Evolutionary conservation across 2,329 filamentous ascomycete species (phyloP), one percentile per base, ranked within the genome.

Genomic region (Penicillium sp.): DNA sequence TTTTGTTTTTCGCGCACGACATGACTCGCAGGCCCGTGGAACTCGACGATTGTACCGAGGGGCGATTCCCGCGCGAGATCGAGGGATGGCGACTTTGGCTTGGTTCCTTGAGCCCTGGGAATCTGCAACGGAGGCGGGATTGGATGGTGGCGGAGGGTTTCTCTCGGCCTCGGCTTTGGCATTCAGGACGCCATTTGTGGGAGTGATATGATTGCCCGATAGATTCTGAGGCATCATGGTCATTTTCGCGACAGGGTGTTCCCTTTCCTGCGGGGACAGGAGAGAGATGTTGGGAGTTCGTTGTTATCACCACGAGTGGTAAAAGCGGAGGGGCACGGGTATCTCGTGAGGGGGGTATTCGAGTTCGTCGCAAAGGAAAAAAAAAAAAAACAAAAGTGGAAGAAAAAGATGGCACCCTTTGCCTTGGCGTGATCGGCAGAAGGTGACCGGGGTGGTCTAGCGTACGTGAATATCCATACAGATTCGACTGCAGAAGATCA

Each of bases 1-100:
- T 55, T 69, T 71, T 18, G 66, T 69, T 51, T 70, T 70, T 32
- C 66, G 59, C 43, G 61, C 56, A 32, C 67, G 59, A 46, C 68
- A 71, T 3, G 66, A 65, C 51, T 70, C 66, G 37, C 68, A 71
- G n/a, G 67, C 67, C 9, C 60, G 50, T 36, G 57, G 53, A 35
- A 61, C 53, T 27, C 64, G 50, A 5, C 51, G 49, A 42, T 53
- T 52, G 38, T 52, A 56, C 13, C 50, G 51, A 18, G 52, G 54
- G 24, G 54, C 55, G 18, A 56, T 47, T 5, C 54, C 54, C 11
- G 29, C 53, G 51, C 25, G 53, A 54, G 39, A 60, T 59, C 65
- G 58, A 18, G 65, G 65, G 11, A 68, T 68, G 8, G 65, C 64
- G n/a, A 60, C 51, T 38, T 60, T 60, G 1, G 45, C 51, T 29